Conservation (phyloP, 2,329 filamentous ascomycete genomes). For the Incumbomyces lentus region DNA sequence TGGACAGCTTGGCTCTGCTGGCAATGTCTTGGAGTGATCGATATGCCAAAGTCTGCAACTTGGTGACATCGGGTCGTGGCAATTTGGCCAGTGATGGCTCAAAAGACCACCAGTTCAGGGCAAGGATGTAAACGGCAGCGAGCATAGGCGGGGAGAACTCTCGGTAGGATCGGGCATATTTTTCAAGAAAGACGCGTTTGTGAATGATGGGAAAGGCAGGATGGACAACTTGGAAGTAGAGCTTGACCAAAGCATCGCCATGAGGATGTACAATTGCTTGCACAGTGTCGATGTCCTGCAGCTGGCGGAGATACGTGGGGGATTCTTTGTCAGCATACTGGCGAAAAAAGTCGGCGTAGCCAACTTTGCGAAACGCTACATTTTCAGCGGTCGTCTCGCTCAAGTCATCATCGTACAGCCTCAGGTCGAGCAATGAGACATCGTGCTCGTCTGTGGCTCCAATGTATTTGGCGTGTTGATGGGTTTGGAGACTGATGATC, state of each 20-base stretch:
- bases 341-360: slow-evolving; percentile 19
- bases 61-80: slow-evolving; percentile 20
- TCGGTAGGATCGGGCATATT: slow-evolving; percentile 60
- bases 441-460: slow-evolving; percentile 22
- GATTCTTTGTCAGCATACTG: slow-evolving; percentile 20
- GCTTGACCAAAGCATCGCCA: slow-evolving; percentile 64
- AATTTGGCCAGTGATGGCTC: slow-evolving; percentile 23
- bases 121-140: slow-evolving; percentile 71
- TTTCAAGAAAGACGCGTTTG: slow-evolving; percentile 68
- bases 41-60: slow-evolving; percentile 17
- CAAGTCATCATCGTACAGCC: slow-evolving; percentile 20
- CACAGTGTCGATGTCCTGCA: slow-evolving; percentile 31
- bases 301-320: slow-evolving; percentile 17
- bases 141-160: slow-evolving; percentile 68
- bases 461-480: slow-evolving; percentile 21
- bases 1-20: slow-evolving; percentile 39
- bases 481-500: slow-evolving; percentile 18
- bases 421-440: slow-evolving; percentile 19
- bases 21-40: slow-evolving; percentile 18
- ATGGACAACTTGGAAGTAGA: slow-evolving; percentile 74
- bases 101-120: slow-evolving; percentile 79
- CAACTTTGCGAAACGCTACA: slow-evolving; percentile 21
- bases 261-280: slow-evolving; percentile 67
- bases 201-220: slow-evolving; percentile 74
- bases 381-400: slow-evolving; percentile 18